Conservation (phyloP, 345 rosid species). For the Populus ilicifolia region DNA sequence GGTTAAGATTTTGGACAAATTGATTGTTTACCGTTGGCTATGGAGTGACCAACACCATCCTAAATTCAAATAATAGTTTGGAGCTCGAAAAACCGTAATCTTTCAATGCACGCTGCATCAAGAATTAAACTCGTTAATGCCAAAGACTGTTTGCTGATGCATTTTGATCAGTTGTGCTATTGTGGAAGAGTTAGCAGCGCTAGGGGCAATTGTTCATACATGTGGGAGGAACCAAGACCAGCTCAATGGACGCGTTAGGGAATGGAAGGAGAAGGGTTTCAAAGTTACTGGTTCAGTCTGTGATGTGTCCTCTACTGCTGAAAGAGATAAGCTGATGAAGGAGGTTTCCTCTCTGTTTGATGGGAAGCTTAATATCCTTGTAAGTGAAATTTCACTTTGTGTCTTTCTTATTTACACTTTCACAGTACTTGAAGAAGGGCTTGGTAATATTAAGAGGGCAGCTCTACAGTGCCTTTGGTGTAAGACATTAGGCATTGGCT, state of each 20-base stretch:
- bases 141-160: background rate
- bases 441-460: no score
- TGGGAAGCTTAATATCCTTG: conserved; percentile 3
- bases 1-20: no score
- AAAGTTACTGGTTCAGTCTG: background rate
- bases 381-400: background rate
- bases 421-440: no score
- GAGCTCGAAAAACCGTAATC: no score
- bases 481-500: no score
- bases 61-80: no score
- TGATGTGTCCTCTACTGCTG: background rate
- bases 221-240: background rate
- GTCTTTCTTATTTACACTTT: no score
- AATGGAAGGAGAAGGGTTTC: conserved; percentile 2
- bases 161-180: background rate
- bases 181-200: background rate
- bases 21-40: no score
- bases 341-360: conserved; percentile 1
- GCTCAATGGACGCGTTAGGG: background rate
- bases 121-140: background rate
- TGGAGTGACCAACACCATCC: no score
- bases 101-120: no score
- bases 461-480: no score
- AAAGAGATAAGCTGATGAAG: background rate
- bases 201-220: background rate